phyloP scores from a whole-genome alignment of 768 basidiomycete genomes.

The Sarcomyxa edulis region DNA sequence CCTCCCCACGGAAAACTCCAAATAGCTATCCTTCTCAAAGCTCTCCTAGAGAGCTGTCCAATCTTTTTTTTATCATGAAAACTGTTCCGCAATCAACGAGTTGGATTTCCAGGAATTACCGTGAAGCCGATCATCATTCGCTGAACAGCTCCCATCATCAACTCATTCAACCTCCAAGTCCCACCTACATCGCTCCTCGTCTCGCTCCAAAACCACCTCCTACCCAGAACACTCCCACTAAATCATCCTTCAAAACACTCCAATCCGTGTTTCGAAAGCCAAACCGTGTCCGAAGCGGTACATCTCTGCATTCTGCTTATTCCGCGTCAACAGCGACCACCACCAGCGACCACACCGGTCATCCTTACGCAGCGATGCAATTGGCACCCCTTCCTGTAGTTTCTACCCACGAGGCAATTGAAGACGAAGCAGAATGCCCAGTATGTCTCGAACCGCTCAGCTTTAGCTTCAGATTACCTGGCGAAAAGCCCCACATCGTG shows the following conservation, averaged over 20 bases:
- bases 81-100: slow-evolving; percentile 26
- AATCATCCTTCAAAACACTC: slow-evolving; percentile 34
- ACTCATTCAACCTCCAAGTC: slow-evolving; percentile 39
- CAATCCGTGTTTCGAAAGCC: slow-evolving; percentile 50
- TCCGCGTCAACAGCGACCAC: slow-evolving; percentile 36
- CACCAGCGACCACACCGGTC: slow-evolving; percentile 32
- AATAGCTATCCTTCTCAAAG: too few relatives aligned
- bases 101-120: slow-evolving; percentile 32
- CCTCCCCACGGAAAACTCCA: too few relatives aligned
- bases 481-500: slow-evolving; percentile 96
- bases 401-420: slow-evolving; percentile 51
- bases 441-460: slow-evolving; percentile 95
- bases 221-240: slow-evolving; percentile 14
- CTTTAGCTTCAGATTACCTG: slow-evolving; percentile 88
- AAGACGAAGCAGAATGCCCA: slow-evolving; percentile 90
- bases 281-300: slow-evolving; percentile 19
- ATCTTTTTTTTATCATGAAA: slow-evolving; percentile 28
- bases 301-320: slow-evolving; percentile 46
- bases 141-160: slow-evolving; percentile 18
- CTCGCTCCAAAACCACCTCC: slow-evolving; percentile 29
- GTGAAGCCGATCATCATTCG: neutral
- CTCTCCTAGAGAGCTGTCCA: too few relatives aligned
- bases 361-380: slow-evolving; percentile 58
- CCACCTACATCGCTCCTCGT: slow-evolving; percentile 37
- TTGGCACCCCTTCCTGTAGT: slow-evolving; percentile 70